Conservation (phyloP, 78 protist genomes). For the Capsaspora owczarzaki region DNA sequence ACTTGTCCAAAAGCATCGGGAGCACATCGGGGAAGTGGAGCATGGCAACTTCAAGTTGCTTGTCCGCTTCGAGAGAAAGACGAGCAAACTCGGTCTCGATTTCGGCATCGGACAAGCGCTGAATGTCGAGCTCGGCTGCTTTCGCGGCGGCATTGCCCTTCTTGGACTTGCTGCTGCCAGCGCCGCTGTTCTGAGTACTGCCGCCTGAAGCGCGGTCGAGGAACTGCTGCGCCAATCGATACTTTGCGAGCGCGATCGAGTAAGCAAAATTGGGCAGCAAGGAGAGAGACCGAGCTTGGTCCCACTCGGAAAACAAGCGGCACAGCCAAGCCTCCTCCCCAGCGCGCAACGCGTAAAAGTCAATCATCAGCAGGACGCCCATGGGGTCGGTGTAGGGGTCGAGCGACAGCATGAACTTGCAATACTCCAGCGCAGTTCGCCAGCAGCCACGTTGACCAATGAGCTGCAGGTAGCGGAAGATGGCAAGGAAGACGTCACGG, state of each 20-base stretch:
- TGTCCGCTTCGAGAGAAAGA: too few species aligned
- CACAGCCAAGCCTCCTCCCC: neutral
- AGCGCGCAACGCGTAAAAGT: neutral
- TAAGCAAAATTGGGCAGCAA: neutral
- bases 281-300: neutral
- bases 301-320: neutral
- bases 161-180: too few species aligned
- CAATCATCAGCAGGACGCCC: neutral
- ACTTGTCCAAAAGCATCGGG: neutral
- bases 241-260: neutral
- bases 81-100: too few species aligned
- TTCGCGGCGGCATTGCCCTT: neutral
- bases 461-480: neutral
- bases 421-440: slow-evolving; percentile 3
- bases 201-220: too few species aligned
- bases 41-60: neutral
- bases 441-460: neutral
- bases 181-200: too few species aligned
- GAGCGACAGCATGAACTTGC: neutral
- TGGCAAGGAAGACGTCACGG: slow-evolving; percentile 4
- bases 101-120: neutral
- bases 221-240: too few species aligned
- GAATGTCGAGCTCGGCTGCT: neutral
- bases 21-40: neutral
- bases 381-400: neutral